Evolutionary conservation across 306 rosid genomes (phyloP).

Genomic region (Mimosa bimucronata): DNA sequence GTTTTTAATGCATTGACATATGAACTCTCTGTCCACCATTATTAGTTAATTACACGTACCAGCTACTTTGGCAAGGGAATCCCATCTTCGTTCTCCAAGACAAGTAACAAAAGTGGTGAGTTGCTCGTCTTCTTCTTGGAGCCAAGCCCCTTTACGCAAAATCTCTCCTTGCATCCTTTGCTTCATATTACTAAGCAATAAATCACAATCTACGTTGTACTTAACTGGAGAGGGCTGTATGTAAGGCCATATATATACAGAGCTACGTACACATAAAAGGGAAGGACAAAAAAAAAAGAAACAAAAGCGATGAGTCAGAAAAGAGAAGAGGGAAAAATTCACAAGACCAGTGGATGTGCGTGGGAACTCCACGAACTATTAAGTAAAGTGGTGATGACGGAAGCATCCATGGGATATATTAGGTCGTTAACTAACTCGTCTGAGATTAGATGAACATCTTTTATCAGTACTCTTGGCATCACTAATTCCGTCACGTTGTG

Average conservation of each 20-base stretch:
- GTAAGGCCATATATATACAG: constrained; percentile 10
- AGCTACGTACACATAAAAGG: neutral
- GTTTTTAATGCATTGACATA: neutral
- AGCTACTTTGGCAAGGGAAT: constrained; percentile 68
- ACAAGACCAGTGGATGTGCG: constrained; percentile 46
- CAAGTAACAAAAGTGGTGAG: constrained; percentile 54
- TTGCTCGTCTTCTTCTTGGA: constrained; percentile 69
- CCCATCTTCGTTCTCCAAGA: constrained; percentile 71
- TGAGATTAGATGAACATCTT: constrained; percentile 41
- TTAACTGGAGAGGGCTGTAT: too few relatives aligned
- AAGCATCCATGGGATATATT: constrained; percentile 28
- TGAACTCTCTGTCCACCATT: neutral
- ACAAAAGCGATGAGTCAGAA: constrained; percentile 20
- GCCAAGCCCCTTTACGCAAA: constrained; percentile 73
- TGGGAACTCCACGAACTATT: constrained; percentile 66
- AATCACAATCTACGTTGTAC: neutral
- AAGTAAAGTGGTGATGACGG: constrained; percentile 21
- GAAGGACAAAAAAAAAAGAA: neutral
- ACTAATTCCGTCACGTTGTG: constrained; percentile 42
- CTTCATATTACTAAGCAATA: constrained; percentile 17
- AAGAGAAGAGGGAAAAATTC: constrained; percentile 26
- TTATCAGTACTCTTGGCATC: constrained; percentile 39
- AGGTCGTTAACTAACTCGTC: constrained; percentile 37
- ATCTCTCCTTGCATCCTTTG: constrained; percentile 43
- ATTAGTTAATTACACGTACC: constrained; percentile 41